Evolutionary conservation across 257 asterid genomes (phyloP).

Genomic region (Solanum sitiens): DNA sequence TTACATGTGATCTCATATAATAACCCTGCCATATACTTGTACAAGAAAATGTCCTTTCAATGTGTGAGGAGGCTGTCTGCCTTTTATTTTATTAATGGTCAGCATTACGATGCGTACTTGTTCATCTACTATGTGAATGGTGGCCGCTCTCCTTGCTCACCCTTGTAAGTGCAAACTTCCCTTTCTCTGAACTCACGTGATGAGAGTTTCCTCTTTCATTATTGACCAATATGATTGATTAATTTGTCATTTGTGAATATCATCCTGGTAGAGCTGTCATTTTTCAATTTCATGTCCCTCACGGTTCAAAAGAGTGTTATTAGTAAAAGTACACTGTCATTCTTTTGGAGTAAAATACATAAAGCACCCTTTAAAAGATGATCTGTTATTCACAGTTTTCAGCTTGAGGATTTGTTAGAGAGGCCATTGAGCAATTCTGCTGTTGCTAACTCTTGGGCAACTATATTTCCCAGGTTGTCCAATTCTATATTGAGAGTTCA

Average conservation of each 20-base stretch:
- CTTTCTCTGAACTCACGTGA: background rate
- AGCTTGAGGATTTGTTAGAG: background rate
- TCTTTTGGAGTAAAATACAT: background rate
- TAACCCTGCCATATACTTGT: conserved; percentile 79
- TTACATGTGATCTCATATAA: conserved; percentile 95
- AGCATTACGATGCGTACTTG: conserved; percentile 79
- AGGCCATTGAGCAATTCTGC: background rate
- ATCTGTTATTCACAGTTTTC: background rate
- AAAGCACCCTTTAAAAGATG: background rate
- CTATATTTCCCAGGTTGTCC: background rate
- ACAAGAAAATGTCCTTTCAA: conserved; percentile 84
- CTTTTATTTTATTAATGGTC: conserved; percentile 77
- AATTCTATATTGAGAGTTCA: background rate
- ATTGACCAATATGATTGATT: background rate
- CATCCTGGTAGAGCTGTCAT: background rate
- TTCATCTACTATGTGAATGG: conserved; percentile 92
- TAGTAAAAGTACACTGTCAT: background rate
- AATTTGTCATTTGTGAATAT: background rate
- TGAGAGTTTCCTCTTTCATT: background rate
- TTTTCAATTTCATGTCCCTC: background rate
- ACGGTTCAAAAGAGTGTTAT: background rate
- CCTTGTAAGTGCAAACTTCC: conserved; percentile 51
- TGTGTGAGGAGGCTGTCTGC: conserved; percentile 58
- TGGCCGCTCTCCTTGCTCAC: conserved; percentile 95
- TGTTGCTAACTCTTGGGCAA: background rate